Percentiles rank a stretch among this genome's conserved stretches.
Conservation (phyloP, 306 rosid species). For the Pyrus communis region DNA sequence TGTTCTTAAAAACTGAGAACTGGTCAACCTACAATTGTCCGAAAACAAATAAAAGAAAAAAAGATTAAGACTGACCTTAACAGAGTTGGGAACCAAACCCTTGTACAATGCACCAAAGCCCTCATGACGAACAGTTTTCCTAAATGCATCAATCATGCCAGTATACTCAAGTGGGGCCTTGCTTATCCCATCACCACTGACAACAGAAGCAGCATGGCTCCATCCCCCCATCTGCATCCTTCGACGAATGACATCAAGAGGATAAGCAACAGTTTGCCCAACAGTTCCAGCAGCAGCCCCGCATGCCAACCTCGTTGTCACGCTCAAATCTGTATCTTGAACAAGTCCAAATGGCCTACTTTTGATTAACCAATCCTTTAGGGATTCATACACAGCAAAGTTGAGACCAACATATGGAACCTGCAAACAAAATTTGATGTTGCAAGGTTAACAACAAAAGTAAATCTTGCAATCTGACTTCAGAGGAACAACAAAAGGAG, state of each 20-base stretch:
- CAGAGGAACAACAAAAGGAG: neutral
- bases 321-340: constrained; percentile 72
- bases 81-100: constrained; percentile 98
- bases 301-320: constrained; percentile 83
- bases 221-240: constrained; percentile 99
- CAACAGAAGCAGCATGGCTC: constrained; percentile 82
- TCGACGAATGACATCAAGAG: constrained; percentile 96
- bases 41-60: neutral
- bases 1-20: neutral
- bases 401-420: constrained; percentile 96
- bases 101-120: constrained; percentile 96
- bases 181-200: constrained; percentile 80
- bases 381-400: constrained; percentile 93
- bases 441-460: constrained; percentile 3
- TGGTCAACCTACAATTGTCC: neutral
- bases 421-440: constrained; percentile 32
- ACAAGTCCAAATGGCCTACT: constrained; percentile 62
- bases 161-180: constrained; percentile 67
- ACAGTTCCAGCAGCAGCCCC: constrained; percentile 98
- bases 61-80: constrained; percentile 55
- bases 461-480: neutral
- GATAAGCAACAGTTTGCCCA: constrained; percentile 98
- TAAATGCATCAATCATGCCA: constrained; percentile 95
- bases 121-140: constrained; percentile 88
- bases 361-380: constrained; percentile 80